Conservation (phyloP, 805 yeast genomes). For the Blastobotrys americana region DNA sequence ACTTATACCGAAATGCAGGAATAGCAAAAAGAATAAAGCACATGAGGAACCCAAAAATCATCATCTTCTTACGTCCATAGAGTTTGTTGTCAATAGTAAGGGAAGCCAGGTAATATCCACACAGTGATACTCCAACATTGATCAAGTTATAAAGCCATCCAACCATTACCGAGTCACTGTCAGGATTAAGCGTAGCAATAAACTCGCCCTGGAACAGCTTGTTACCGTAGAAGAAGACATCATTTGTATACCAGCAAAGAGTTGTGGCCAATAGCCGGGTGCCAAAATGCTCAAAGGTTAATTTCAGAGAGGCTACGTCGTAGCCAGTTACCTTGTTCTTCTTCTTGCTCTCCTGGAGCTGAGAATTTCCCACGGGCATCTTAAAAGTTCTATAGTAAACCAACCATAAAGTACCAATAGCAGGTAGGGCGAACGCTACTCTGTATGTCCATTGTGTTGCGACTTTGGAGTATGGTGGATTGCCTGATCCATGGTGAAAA, state of each 20-base stretch:
- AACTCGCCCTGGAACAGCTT: slow-evolving; percentile 37
- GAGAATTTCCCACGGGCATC: slow-evolving; percentile 26
- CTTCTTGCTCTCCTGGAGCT: slow-evolving; percentile 24
- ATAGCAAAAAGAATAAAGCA: slow-evolving; percentile 46
- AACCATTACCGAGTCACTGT: slow-evolving; percentile 33
- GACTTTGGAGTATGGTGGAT: slow-evolving; percentile 50
- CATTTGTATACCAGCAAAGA: slow-evolving; percentile 53
- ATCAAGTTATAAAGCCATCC: slow-evolving; percentile 50
- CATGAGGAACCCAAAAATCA: slow-evolving; percentile 46
- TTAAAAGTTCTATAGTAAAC: slow-evolving; percentile 30
- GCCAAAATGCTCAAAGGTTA: slow-evolving; percentile 22
- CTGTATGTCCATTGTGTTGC: slow-evolving; percentile 32
- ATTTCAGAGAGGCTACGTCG: slow-evolving; percentile 24
- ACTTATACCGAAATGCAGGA: slow-evolving; percentile 47
- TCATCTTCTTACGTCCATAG: slow-evolving; percentile 50
- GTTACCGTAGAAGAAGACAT: slow-evolving; percentile 53
- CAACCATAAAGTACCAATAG: slow-evolving; percentile 31
- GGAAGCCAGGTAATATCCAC: slow-evolving; percentile 53
- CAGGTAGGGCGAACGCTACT: slow-evolving; percentile 29
- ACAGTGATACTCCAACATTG: slow-evolving; percentile 47
- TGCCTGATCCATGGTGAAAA: slow-evolving; percentile 88
- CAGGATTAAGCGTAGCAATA: slow-evolving; percentile 27
- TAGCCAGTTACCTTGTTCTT: slow-evolving; percentile 29
- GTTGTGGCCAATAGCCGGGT: slow-evolving; percentile 52
- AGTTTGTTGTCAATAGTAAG: slow-evolving; percentile 40